Percentiles rank a stretch among this genome's conserved stretches.
Evolutionary conservation across 1,284 basidiomycete genomes (phyloP).

Genomic region (Fistulina hepatica): DNA sequence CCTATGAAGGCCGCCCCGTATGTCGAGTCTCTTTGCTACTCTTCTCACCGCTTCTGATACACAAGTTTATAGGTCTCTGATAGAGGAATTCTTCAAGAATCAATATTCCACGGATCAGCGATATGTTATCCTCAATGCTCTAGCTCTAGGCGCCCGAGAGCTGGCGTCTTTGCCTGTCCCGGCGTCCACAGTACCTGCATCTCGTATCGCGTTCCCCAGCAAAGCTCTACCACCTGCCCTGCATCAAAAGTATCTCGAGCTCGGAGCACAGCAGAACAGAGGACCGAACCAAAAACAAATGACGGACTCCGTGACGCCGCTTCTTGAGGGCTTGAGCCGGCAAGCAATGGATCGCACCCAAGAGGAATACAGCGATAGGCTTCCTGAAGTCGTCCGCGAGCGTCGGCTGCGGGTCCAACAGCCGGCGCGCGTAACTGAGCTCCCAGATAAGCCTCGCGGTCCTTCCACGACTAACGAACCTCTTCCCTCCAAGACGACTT

Average conservation of each 20-base stretch:
- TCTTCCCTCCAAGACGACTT: conserved; percentile 31
- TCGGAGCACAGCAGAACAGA: too few species aligned
- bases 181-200: conserved; percentile 25
- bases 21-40: conserved; percentile 26
- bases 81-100: conserved; percentile 87
- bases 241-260: conserved; percentile 56
- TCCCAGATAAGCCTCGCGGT: too few species aligned
- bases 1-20: conserved; percentile 74
- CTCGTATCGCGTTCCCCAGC: conserved; percentile 57
- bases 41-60: conserved; percentile 2
- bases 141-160: conserved; percentile 80
- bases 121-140: conserved; percentile 72
- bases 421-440: conserved; percentile 35
- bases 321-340: conserved; percentile 50
- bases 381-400: conserved; percentile 57
- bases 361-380: conserved; percentile 37
- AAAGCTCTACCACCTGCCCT: conserved; percentile 63
- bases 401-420: conserved; percentile 61
- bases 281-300: too few species aligned
- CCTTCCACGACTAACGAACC: conserved; percentile 4
- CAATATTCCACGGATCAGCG: conserved; percentile 86
- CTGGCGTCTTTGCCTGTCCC: conserved; percentile 61
- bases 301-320: conserved; percentile 23
- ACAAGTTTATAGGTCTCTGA: conserved; percentile 49
- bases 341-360: conserved; percentile 46